Base-by-base conservation (phyloP, 164 flowering plant genomes). In the Nelumbo lutea region DNA sequence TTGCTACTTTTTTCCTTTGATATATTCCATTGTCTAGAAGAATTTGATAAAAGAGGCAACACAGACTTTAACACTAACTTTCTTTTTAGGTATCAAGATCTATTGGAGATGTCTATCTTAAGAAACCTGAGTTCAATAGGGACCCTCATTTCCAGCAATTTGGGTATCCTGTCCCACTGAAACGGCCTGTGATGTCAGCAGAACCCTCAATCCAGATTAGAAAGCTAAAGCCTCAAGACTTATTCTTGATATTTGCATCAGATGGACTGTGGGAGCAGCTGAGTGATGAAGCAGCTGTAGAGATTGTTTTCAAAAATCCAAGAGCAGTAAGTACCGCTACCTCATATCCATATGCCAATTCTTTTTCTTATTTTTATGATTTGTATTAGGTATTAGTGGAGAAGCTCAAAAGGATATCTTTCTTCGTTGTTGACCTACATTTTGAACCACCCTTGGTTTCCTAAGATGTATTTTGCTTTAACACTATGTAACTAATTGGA, bases 251-350 rank as follows among this genome's bases (percentile, higher is more conserved):
- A 64, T 87, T 89, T 76, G 91, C 91, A 67, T 84, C 94, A 42
- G 94, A 89, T 81, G 94, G 94, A 59, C 87, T 89, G 13, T 89
- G 95, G 95, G 95, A 89, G 80, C 90, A 86, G 52, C 70, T 89
- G 50, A 87, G 80, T 72, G 90, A 89, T 73, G 83, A 86, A 69
- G 82, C 61, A 65, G 95, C 87, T 0, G 89, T 86, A 59, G 82
- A 82, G n/a, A 86, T 89, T 40, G 95, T 89, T 46, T 57, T 52
- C 13, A 85, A 76, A 61, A 69, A 74, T 77, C 88, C 91, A 15
- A 79, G 90, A 85, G 59, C 41, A 1, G 95, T 89, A 77, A 83
- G 87, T 58, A 1, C 27, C 58, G 11, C 7, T 39, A 2, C 6
- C 57, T 47, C 53, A 50, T 50, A 9, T 7, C 53, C 53, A 50